Conservation (phyloP, 108 stramenopile species). For the Pseudonitzschia multiseries region DNA sequence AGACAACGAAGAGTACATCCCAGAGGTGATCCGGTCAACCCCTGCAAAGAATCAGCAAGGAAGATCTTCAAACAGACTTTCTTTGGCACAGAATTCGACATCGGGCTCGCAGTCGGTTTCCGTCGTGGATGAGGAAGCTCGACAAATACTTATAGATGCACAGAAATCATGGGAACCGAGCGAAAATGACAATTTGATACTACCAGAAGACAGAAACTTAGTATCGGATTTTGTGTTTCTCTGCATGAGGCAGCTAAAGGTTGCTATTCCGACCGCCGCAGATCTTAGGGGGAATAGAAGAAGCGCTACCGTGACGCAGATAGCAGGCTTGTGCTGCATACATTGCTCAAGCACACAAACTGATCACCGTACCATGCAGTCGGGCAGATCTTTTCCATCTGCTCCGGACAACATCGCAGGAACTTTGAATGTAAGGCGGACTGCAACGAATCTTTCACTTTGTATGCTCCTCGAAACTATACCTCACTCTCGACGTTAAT, state of each 20-base stretch:
- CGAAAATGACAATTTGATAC: slow-evolving; percentile 40
- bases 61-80: background rate
- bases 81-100: background rate
- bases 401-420: slow-evolving; percentile 60
- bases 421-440: slow-evolving; percentile 37
- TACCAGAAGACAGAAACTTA: slow-evolving; percentile 38
- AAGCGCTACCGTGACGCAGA: slow-evolving; percentile 10
- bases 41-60: background rate
- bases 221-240: slow-evolving; percentile 60
- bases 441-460: background rate
- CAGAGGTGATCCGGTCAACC: background rate
- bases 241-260: slow-evolving; percentile 49
- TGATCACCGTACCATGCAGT: background rate
- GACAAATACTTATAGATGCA: slow-evolving; percentile 23
- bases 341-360: slow-evolving; percentile 13
- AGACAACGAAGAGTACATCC: slow-evolving; percentile 5
- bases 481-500: background rate
- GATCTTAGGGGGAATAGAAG: slow-evolving; percentile 38
- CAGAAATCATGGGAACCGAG: slow-evolving; percentile 41
- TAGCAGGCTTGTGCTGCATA: slow-evolving; percentile 33
- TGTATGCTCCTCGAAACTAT: background rate
- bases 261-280: slow-evolving; percentile 32
- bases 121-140: slow-evolving; percentile 29
- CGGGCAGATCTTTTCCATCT: slow-evolving; percentile 52
- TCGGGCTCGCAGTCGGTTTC: slow-evolving; percentile 7